Conservation (phyloP, 2,329 filamentous ascomycete genomes). For the Simplicillium sp. region DNA sequence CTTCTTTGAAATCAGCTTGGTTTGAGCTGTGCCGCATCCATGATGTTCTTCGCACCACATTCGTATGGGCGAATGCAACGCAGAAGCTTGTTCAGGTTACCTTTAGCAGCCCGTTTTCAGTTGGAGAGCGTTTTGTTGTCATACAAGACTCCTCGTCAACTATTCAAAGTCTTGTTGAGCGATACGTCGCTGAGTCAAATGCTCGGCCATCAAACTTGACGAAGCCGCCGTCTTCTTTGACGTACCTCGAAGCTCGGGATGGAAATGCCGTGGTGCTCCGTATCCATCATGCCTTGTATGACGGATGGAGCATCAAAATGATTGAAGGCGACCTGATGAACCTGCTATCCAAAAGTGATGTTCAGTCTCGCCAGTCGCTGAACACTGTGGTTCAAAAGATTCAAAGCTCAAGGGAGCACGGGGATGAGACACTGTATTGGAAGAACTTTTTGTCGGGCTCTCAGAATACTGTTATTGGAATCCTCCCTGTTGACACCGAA, state of each 20-base stretch:
- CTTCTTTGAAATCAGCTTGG: conserved; percentile 5
- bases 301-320: conserved; percentile 17
- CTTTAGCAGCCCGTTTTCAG: not conserved
- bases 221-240: conserved; percentile 9
- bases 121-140: not conserved
- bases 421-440: no score
- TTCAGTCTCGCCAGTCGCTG: no score
- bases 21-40: conserved; percentile 6
- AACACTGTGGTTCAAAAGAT: no score
- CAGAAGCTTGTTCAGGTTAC: conserved; percentile 7
- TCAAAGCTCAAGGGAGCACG: no score
- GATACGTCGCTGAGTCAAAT: conserved; percentile 8
- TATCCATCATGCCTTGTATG: conserved; percentile 14
- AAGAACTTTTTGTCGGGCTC: no score
- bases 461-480: no score
- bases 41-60: conserved; percentile 8
- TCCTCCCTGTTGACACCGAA: no score
- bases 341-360: no score
- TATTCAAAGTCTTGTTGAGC: conserved; percentile 1
- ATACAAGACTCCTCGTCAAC: conserved; percentile 1
- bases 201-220: conserved; percentile 8
- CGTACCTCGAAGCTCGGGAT: conserved; percentile 10
- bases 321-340: conserved; percentile 9
- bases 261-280: conserved; percentile 13
- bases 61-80: conserved; percentile 1